phyloP scores from a whole-genome alignment of 306 rosid genomes.

The Argentina anserina region DNA sequence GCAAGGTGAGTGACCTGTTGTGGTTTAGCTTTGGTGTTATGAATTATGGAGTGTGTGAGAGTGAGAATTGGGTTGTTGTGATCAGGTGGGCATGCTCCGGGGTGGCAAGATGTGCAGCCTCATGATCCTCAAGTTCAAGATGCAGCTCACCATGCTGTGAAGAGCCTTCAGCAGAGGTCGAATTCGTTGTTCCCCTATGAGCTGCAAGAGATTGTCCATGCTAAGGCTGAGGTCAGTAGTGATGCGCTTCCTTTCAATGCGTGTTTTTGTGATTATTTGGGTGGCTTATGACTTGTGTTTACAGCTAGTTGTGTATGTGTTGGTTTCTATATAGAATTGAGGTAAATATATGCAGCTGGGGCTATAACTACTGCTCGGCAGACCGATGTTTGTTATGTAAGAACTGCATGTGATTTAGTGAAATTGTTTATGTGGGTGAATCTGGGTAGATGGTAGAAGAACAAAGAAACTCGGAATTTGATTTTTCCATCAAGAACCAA shows the following conservation, averaged over 20 bases:
- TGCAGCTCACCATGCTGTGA: slow-evolving; percentile 74
- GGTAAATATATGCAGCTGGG: neutral
- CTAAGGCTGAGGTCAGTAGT: slow-evolving; percentile 71
- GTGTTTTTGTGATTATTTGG: neutral
- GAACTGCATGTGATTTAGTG: neutral
- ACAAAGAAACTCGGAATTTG: neutral
- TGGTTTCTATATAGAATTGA: neutral
- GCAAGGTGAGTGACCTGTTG: slow-evolving; percentile 33
- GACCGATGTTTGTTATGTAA: neutral
- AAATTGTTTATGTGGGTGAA: neutral
- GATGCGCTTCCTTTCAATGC: neutral
- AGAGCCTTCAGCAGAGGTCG: slow-evolving; percentile 69
- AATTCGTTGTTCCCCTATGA: slow-evolving; percentile 64
- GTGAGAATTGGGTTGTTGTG: slow-evolving; percentile 1
- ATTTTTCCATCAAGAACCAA: neutral
- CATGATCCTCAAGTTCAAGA: slow-evolving; percentile 77
- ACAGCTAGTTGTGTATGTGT: neutral
- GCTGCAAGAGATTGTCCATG: slow-evolving; percentile 70
- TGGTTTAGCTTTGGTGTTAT: neutral
- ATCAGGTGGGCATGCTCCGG: slow-evolving; percentile 52
- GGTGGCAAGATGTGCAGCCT: slow-evolving; percentile 62
- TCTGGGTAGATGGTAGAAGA: neutral
- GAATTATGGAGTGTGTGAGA: neutral
- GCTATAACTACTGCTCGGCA: neutral
- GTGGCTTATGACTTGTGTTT: neutral